These are phyloP conservation scores for Rossbeevera mucosa DNA, from an alignment of 768 basidiomycete genomes.

Conservation along the genomic window DNA sequence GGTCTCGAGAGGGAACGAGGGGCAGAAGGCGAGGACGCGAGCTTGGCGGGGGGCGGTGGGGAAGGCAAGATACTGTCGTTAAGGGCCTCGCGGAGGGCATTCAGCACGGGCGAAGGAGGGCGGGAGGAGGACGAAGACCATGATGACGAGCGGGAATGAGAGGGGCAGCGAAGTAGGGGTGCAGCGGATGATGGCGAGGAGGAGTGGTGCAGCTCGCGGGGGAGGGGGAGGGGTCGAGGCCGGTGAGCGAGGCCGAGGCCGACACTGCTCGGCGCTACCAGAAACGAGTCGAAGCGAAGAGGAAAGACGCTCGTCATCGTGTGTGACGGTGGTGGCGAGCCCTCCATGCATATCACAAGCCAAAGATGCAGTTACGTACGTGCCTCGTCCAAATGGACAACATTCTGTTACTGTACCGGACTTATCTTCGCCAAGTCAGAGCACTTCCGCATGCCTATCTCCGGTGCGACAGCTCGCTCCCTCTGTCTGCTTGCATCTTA, in stretches of 20 bases:
- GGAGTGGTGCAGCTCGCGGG: constrained; percentile 13
- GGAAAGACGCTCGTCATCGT: constrained; percentile 7
- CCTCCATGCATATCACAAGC: constrained; percentile 13
- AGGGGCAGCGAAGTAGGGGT: constrained; percentile 19
- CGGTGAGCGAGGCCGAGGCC: constrained; percentile 1
- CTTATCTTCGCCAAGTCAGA: constrained; percentile 38
- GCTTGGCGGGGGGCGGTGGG: constrained; percentile 41
- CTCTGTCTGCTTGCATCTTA: background rate
- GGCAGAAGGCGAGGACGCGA: constrained; percentile 35
- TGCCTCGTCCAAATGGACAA: background rate
- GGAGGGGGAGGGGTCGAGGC: constrained; percentile 10
- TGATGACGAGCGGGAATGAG: background rate
- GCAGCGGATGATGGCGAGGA: constrained; percentile 4
- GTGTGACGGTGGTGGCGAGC: constrained; percentile 10
- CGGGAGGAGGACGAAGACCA: constrained; percentile 9
- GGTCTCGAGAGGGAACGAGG: constrained; percentile 36
- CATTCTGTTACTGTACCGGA: constrained; percentile 35
- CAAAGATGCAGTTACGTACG: constrained; percentile 8
- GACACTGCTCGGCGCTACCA: background rate
- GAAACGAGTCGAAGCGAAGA: constrained; percentile 1
- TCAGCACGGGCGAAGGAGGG: constrained; percentile 39
- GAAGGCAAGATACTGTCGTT: constrained; percentile 37
- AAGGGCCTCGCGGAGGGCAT: constrained; percentile 44
- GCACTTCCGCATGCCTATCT: constrained; percentile 45
- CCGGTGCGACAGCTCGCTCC: constrained; percentile 31